These are phyloP conservation scores for Colletotrichum sp. DNA, from an alignment of 2,329 filamentous ascomycete species.

Conservation along the genomic window DNA sequence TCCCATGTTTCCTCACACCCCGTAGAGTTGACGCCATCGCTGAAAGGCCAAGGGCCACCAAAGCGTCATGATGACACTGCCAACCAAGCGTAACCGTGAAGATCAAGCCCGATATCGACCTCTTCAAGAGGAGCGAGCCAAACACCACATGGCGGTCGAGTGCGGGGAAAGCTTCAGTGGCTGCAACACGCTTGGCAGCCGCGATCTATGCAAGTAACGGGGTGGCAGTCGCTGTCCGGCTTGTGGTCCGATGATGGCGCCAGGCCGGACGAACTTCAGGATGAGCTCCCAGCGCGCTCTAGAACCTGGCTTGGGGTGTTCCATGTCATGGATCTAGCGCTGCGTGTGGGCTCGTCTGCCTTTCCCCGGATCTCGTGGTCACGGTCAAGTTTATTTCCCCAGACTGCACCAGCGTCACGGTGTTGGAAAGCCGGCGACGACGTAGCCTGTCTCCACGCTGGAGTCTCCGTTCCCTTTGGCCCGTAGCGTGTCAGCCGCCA, in stretches of 20 bases:
- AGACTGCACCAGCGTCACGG: neutral
- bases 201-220: neutral
- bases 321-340: neutral
- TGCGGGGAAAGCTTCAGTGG: slow-evolving; percentile 7
- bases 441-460: neutral
- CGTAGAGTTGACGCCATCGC: neutral
- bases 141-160: slow-evolving; percentile 2
- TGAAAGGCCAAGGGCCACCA: neutral
- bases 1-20: neutral
- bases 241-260: slow-evolving; percentile 6
- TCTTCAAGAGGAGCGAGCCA: neutral
- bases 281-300: neutral
- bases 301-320: neutral
- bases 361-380: slow-evolving; percentile 9
- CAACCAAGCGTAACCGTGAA: neutral
- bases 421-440: neutral
- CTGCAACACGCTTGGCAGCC: neutral
- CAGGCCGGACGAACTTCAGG: neutral
- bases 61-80: slow-evolving; percentile 16
- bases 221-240: neutral
- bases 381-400: slow-evolving; percentile 5
- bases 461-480: neutral
- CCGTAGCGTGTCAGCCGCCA: neutral
- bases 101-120: neutral
- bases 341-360: neutral